Percentiles rank a stretch among this genome's conserved stretches.
phyloP scores from a whole-genome alignment of 495 filamentous ascomycete species.

The Neurospora tetrasperma region DNA sequence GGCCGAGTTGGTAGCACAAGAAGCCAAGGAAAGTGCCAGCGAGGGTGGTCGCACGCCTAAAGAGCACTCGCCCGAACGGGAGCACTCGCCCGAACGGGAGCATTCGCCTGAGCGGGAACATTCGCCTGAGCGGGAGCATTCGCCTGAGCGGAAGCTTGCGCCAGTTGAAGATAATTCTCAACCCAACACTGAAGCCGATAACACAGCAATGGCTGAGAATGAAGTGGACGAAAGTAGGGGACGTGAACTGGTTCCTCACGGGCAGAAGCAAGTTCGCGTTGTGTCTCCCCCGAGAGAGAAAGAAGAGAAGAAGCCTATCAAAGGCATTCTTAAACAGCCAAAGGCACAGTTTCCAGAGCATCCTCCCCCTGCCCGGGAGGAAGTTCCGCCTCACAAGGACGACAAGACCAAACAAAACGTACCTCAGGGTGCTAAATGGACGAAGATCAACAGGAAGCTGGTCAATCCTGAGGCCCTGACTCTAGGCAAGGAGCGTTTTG shows the following conservation, averaged over 20 bases:
- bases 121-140: constrained; percentile 16
- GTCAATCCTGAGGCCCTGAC: constrained; percentile 76
- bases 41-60: constrained; percentile 8
- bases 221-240: constrained; percentile 27
- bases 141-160: constrained; percentile 15
- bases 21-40: neutral
- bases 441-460: constrained; percentile 72
- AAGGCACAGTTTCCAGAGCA: constrained; percentile 72
- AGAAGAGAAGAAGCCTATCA: constrained; percentile 29
- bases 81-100: constrained; percentile 18
- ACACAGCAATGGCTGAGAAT: constrained; percentile 14
- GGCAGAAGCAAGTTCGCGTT: constrained; percentile 40
- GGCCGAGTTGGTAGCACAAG: constrained; percentile 28
- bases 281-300: constrained; percentile 46
- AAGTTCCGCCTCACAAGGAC: constrained; percentile 81
- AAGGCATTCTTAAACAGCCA: constrained; percentile 55
- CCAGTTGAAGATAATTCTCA: constrained; percentile 10
- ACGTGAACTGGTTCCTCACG: constrained; percentile 24
- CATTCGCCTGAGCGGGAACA: neutral
- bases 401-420: constrained; percentile 62
- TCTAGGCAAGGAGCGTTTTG: constrained; percentile 67
- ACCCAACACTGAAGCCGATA: constrained; percentile 14
- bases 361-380: constrained; percentile 65
- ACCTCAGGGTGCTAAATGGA: constrained; percentile 73
- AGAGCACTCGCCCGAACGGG: constrained; percentile 12